These are phyloP conservation scores for Aphanomyces cochlioides DNA, from an alignment of 352 stramenopile genomes.

Conservation along the genomic window DNA sequence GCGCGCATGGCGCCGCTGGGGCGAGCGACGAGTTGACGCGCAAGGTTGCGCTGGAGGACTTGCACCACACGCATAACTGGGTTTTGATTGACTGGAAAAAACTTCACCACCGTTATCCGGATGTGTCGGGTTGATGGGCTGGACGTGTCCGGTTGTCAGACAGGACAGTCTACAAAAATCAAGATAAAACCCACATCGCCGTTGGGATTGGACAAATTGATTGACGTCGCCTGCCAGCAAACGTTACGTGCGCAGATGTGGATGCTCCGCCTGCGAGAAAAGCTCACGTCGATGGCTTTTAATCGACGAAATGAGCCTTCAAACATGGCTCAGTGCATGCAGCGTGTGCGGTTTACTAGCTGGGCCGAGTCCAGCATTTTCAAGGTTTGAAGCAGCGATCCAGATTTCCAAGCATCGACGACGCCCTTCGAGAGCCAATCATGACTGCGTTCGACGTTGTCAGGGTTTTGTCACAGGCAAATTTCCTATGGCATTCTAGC, in stretches of 20 bases:
- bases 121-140: constrained; percentile 14
- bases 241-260: constrained; percentile 4
- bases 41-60: constrained; percentile 24
- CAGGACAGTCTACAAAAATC: constrained; percentile 2
- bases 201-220: neutral
- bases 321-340: no score
- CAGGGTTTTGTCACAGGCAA: no score
- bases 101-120: constrained; percentile 5
- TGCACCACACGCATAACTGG: constrained; percentile 31
- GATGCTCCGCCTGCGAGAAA: no score
- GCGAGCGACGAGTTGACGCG: constrained; percentile 17
- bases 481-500: no score
- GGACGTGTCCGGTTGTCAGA: neutral
- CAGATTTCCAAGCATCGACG: no score
- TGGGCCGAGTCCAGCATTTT: no score
- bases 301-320: no score
- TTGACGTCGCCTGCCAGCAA: constrained; percentile 11
- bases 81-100: constrained; percentile 29
- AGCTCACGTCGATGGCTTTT: no score
- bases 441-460: no score
- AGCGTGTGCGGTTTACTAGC: no score
- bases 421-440: no score
- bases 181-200: neutral
- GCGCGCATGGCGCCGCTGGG: neutral
- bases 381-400: no score